Evolutionary conservation across 2,329 filamentous ascomycete genomes (phyloP), one percentile per base, ranked within the genome.

Genomic region (Parastagonospora avenae): DNA sequence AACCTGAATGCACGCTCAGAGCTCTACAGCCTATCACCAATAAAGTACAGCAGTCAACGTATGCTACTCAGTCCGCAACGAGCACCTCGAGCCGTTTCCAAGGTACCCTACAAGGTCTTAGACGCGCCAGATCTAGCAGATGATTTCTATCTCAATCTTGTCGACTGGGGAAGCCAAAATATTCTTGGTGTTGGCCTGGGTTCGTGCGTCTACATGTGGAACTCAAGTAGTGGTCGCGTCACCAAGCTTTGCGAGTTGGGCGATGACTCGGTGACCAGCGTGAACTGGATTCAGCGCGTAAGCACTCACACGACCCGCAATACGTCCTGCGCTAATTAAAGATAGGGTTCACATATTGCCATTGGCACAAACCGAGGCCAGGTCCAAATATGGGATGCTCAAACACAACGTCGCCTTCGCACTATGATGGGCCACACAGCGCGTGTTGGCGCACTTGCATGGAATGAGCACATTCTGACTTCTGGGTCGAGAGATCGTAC

Each of bases 341-440:
- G 27, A 2, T 60, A 85, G 77, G 94, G 94, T 32, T 96, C 93
- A 0, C 94, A 99, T 74, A 84, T 99, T 48, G 91, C 94, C 3
- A 95, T 99, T 62, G 94, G 94, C 37, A 99, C 94, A 2, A 89
- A 90, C 39, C 96, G 96, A 76, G 94, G 94, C 5, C 82, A 96
- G 31, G 92, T 99, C 2, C 92, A 97, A 71, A 97, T 99, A 39
- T 99, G 93, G 91, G 94, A 99, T 75, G 94, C 93, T 1, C 90
- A 96, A 67, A 88, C 89, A 70, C 86, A 89, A 56, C 85, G 93
- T 54, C 85, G 93, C 41, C 76, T 99, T 52, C 85, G 94, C 60
- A 97, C 93, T 7, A 99, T 99, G 94, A 96, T 91, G 6, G 94
- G 94, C 2, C 94, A 99, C 73, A 94, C 92, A 0, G 91, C 89